phyloP scores from a whole-genome alignment of 2,329 filamentous ascomycete genomes.

The Atkinsonella texensis region DNA sequence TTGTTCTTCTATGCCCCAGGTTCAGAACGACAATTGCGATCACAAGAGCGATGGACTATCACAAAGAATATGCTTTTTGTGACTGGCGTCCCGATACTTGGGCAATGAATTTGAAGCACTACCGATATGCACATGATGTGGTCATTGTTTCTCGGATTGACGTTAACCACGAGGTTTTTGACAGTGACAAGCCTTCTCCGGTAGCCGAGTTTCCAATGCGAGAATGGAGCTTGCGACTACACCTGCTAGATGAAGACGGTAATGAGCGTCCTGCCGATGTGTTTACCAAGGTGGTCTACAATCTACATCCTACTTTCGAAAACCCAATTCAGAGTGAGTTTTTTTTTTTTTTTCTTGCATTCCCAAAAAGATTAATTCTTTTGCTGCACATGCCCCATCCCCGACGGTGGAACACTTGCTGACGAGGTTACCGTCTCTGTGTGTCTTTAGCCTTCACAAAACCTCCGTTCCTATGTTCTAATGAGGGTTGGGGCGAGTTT shows the following conservation, averaged over 20 bases:
- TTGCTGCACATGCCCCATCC: not conserved
- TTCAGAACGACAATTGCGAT: not conserved
- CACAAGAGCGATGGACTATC: not conserved
- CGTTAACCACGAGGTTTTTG: conserved; percentile 6
- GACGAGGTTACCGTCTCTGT: not conserved
- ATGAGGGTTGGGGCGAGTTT: conserved; percentile 98
- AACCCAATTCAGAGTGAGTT: conserved; percentile 72
- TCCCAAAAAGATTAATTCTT: not conserved
- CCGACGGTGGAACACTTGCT: not conserved
- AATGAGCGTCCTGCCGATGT: conserved; percentile 71
- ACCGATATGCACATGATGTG: not conserved
- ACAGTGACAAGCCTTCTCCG: conserved; percentile 66
- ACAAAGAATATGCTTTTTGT: not conserved
- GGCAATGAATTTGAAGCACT: not conserved
- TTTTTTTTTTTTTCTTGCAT: not conserved
- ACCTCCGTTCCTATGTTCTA: conserved; percentile 77
- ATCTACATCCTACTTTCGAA: conserved; percentile 86
- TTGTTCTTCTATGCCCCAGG: too few relatives aligned
- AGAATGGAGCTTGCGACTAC: conserved; percentile 80
- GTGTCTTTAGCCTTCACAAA: conserved; percentile 55
- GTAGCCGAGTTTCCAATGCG: conserved; percentile 87
- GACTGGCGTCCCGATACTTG: not conserved
- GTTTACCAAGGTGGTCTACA: conserved; percentile 89
- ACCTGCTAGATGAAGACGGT: conserved; percentile 72
- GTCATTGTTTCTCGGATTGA: not conserved